Evolutionary conservation across 78 protist genomes (phyloP).

Genomic region (Tieghemostelium lacteum): DNA sequence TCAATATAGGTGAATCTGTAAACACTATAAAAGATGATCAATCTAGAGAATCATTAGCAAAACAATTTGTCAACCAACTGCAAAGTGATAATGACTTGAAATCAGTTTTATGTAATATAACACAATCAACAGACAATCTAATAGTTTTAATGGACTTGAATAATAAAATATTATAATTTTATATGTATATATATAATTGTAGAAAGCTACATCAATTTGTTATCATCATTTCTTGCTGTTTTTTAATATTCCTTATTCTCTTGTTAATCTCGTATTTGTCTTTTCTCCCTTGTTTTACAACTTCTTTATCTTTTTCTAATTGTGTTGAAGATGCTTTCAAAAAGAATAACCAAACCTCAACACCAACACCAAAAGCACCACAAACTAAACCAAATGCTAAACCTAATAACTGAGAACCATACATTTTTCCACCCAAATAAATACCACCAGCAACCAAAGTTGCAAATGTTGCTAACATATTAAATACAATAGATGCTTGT

Average conservation of each 20-base stretch:
- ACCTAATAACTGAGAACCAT: conserved; percentile 15
- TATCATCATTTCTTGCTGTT: too few relatives aligned
- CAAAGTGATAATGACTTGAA: too few relatives aligned
- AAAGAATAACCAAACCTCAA: conserved; percentile 52
- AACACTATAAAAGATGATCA: too few relatives aligned
- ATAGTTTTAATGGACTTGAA: too few relatives aligned
- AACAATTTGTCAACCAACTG: too few relatives aligned
- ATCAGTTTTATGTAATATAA: too few relatives aligned
- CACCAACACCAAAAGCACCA: conserved; percentile 60
- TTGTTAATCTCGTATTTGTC: conserved; percentile 3
- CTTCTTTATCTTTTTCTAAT: conserved; percentile 21
- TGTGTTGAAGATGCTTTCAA: conserved; percentile 9
- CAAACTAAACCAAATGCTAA: conserved; percentile 21
- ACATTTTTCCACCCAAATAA: conserved; percentile 34
- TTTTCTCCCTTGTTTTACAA: background rate
- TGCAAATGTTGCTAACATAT: conserved; percentile 57
- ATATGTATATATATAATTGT: too few relatives aligned
- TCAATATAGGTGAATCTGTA: background rate
- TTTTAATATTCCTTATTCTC: conserved; percentile 32
- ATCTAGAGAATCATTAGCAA: too few relatives aligned
- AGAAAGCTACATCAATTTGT: too few relatives aligned
- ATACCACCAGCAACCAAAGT: conserved; percentile 64
- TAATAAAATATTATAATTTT: too few relatives aligned
- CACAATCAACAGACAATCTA: too few relatives aligned
- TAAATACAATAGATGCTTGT: conserved; percentile 48